phyloP scores from a whole-genome alignment of 176 grass and related monocot species.

The barley (Hordeum vulgare) region DNA sequence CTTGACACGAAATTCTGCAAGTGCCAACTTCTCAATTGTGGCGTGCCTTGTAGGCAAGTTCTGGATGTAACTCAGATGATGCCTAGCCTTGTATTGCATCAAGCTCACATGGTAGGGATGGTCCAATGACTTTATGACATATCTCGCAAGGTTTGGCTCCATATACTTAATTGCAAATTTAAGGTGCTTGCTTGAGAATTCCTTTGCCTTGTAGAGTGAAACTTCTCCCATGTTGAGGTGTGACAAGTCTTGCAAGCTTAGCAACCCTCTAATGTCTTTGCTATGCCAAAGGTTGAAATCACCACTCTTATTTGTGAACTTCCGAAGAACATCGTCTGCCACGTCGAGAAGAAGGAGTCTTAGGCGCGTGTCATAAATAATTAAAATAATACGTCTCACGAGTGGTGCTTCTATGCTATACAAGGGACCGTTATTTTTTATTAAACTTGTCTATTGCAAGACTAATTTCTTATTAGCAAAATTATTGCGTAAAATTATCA shows the following conservation, averaged over 20 bases:
- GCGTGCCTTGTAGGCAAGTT: not conserved
- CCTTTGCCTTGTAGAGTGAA: slow-evolving; percentile 40
- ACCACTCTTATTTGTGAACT: not conserved
- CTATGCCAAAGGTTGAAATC: slow-evolving; percentile 21
- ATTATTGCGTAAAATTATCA: not conserved
- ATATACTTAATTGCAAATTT: slow-evolving; percentile 4
- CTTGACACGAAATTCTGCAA: slow-evolving; percentile 35
- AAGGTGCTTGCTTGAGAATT: slow-evolving; percentile 46
- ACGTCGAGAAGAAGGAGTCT: not conserved
- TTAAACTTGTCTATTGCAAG: too few relatives aligned
- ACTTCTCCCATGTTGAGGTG: slow-evolving; percentile 45
- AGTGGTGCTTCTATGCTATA: not conserved
- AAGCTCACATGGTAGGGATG: slow-evolving; percentile 56
- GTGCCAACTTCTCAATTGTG: slow-evolving; percentile 37
- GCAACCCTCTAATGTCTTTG: slow-evolving; percentile 33
- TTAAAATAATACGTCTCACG: not conserved
- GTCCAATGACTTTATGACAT: slow-evolving; percentile 41
- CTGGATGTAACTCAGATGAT: slow-evolving; percentile 34
- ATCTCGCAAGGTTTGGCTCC: slow-evolving; percentile 18
- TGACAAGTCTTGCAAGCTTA: slow-evolving; percentile 56
- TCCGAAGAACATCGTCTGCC: slow-evolving; percentile 22
- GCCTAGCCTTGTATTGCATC: slow-evolving; percentile 47
- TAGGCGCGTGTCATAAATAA: not conserved
- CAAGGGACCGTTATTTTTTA: too few relatives aligned
- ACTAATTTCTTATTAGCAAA: too few relatives aligned